These are phyloP conservation scores for Globisporangium polare DNA, from an alignment of 352 stramenopile genomes.

Conservation along the genomic window DNA sequence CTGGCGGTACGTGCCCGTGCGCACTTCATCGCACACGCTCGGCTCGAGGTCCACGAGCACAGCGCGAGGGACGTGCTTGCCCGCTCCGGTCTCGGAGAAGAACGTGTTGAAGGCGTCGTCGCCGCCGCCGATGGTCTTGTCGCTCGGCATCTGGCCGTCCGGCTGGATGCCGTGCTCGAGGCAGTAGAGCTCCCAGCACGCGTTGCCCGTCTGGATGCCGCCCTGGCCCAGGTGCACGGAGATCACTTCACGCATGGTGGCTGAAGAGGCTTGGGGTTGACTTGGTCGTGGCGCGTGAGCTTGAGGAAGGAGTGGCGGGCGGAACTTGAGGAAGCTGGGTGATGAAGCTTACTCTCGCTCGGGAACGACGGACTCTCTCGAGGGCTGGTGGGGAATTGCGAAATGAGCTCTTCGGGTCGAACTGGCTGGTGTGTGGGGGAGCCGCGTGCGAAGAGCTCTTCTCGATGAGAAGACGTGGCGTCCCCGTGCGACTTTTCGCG, in stretches of 20 bases:
- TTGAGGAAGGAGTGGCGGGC: not conserved
- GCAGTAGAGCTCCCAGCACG: slow-evolving; percentile 85
- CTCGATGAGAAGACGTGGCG: not conserved
- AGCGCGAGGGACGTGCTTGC: slow-evolving; percentile 97
- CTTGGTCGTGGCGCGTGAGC: not conserved
- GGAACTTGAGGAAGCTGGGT: slow-evolving; percentile 53
- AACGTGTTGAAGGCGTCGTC: slow-evolving; percentile 98
- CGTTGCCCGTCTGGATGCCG: slow-evolving; percentile 85
- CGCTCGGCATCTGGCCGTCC: slow-evolving; percentile 91
- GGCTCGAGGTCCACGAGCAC: slow-evolving; percentile 98
- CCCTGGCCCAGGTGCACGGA: slow-evolving; percentile 86
- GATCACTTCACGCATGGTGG: slow-evolving; percentile 69
- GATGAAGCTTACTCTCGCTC: slow-evolving; percentile 62
- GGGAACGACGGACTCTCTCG: not conserved
- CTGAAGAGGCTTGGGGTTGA: not conserved
- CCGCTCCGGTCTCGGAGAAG: slow-evolving; percentile 90
- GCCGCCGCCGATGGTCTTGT: slow-evolving; percentile 91
- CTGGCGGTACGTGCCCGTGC: slow-evolving; percentile 93
- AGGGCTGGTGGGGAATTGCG: slow-evolving; percentile 1
- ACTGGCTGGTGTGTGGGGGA: not conserved
- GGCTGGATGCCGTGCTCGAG: slow-evolving; percentile 88
- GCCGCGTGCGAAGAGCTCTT: not conserved
- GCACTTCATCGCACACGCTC: slow-evolving; percentile 97
- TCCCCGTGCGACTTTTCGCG: too few species aligned
- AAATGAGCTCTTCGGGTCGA: not conserved